Evolutionary conservation across 352 stramenopile genomes (phyloP), one percentile per base, ranked within the genome.

Genomic region (Globisporangium recalcitrans): DNA sequence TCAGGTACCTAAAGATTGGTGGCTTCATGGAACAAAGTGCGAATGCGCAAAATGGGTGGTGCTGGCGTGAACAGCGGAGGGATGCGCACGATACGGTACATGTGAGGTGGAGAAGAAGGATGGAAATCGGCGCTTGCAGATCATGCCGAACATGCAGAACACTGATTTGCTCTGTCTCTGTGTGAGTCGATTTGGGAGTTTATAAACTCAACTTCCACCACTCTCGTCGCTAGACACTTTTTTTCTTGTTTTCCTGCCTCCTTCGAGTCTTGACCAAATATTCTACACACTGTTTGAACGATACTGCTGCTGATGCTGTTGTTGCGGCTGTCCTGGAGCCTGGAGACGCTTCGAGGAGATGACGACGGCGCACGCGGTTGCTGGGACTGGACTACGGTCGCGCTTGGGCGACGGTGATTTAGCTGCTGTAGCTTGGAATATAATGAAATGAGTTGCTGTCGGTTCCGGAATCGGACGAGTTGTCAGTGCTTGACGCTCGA

Each of bases 371-470:
- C 51, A 44, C 29, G 51, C 29, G 19, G 24, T 56, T 42, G 29
- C 27, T 56, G 49, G 49, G 51, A 55, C 49, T 55, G 51, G 49
- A 57, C 51, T 56, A 56, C 49, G 36, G 51, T 44, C 51, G 29
- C 51, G n/a, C 29, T 21, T 29, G 19, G 29, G 51, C 51, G 51
- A 57, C 51, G 29, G 51, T 57, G 51, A 19, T 26, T 57, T 57
- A 57, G 51, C 51, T 57, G 29, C n/a, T 57, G 51, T 21, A 57
- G 51, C 51, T 57, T 16, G 51, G n/a, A 44, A 57, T 46, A 57
- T 44, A 57, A 57, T 57, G 29, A 57, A 57, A 57, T 44, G 29
- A 34, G 29, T 57, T 57, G 29, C 26, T 22, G 9, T 16, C 4
- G 24, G 16, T 21, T 21, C 9, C 29, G 27, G 51, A 10, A 46